Base-by-base conservation (phyloP, 1,139 yeast genomes). In the Trichomonascaceae sp. region DNA sequence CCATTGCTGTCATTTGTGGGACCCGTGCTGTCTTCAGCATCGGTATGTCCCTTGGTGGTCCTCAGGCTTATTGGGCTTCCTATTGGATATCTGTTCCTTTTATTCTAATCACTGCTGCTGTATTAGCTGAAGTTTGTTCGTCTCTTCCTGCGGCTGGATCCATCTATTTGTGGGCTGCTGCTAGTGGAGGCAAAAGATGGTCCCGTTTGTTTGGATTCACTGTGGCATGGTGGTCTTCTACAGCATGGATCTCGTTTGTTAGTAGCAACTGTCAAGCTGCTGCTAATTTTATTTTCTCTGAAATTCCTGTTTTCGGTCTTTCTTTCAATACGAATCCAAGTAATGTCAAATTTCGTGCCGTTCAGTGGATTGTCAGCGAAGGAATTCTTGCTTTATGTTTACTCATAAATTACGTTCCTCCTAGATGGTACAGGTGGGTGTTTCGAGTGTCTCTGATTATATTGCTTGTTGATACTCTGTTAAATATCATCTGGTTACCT, bases 81-180 rank as follows among this genome's bases (percentile, higher is more conserved):
- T 64, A 59, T 49, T 45, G 60, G 45, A 50, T 61, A 22, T 55
- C 62, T 5, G 49, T 56, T 17, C 55, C 63, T 18, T 61, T 63
- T 51, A 58, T 61, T 43, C 49, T 61, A 45, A 58, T 64, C 54
- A 64, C 67, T 7, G 65, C 66, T 15, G 59, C 64, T 7, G 63
- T 61, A 6, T 53, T 64, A 44, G 67, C 67, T 19, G 67, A 64
- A 50, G 57, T 63, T 17, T 64, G 67, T 48, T 64, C 67, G 12
- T 62, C 66, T 15, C 54, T 64, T n/a, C 67, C 67, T 12, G 66
- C 66, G n/a, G 64, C 67, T n/a, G 67, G 67, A 1, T 64, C 67
- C 15, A 62, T 64, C 48, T 64, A 64, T 51, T 54, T 64, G n/a
- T 64, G 67, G 67, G 67, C 67, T 18, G 66, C 67, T 43, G 63